Evolutionary conservation across 495 filamentous ascomycete genomes (phyloP).

Genomic region (Apodospora peruviana): DNA sequence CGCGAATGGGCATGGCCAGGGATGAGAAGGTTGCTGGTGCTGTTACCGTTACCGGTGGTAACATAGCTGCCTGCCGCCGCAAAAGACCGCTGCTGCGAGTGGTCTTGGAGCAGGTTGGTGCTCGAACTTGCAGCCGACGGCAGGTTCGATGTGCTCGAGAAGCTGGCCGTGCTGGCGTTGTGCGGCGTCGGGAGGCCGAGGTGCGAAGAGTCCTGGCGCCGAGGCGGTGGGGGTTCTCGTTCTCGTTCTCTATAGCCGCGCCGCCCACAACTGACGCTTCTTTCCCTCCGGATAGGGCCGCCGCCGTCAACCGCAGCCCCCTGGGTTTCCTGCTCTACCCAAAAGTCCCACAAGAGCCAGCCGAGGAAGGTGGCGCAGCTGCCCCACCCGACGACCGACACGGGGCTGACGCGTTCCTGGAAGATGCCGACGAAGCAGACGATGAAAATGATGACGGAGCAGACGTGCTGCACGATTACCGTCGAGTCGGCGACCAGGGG

Average conservation of each 20-base stretch:
- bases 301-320: slow-evolving; percentile 37
- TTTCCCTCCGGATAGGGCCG: slow-evolving; percentile 7
- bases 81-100: slow-evolving; percentile 4
- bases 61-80: slow-evolving; percentile 7
- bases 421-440: slow-evolving; percentile 91
- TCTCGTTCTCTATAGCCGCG: not conserved
- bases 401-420: slow-evolving; percentile 75
- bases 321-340: slow-evolving; percentile 57
- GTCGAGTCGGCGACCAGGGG: slow-evolving; percentile 91
- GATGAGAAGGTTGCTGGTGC: slow-evolving; percentile 17
- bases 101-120: slow-evolving; percentile 27
- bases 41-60: slow-evolving; percentile 2
- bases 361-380: slow-evolving; percentile 79
- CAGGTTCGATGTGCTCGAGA: slow-evolving; percentile 22
- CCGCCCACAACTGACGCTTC: not conserved
- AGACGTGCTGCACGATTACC: slow-evolving; percentile 94
- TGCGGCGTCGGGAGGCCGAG: slow-evolving; percentile 6
- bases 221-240: slow-evolving; percentile 16
- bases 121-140: slow-evolving; percentile 37
- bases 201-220: slow-evolving; percentile 18
- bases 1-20: slow-evolving; percentile 19
- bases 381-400: slow-evolving; percentile 78
- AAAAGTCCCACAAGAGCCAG: slow-evolving; percentile 87
- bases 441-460: slow-evolving; percentile 87
- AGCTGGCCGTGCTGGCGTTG: slow-evolving; percentile 20